Percentiles rank a stretch among this genome's conserved stretches.
These are phyloP conservation scores for Stereocaulon alpinum DNA, from an alignment of 495 filamentous ascomycete species.

Conservation along the genomic window DNA sequence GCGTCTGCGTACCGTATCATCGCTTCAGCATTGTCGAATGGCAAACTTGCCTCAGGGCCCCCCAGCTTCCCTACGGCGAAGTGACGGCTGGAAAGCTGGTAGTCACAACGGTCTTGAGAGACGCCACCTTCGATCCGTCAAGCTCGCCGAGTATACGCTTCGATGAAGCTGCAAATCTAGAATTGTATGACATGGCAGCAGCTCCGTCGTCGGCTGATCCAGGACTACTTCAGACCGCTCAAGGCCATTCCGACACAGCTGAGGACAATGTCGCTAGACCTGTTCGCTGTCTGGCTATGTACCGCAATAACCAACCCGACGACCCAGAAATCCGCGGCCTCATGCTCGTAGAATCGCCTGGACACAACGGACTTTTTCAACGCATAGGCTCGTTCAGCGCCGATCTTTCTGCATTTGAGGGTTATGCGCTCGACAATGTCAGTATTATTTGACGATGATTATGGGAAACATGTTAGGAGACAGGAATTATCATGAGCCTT, in stretches of 20 bases:
- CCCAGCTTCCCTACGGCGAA: slow-evolving; percentile 1
- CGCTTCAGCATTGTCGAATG: slow-evolving; percentile 1
- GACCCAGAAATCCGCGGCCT: background rate
- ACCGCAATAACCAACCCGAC: background rate
- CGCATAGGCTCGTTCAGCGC: slow-evolving; percentile 10
- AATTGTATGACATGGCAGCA: background rate
- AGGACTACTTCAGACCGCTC: background rate
- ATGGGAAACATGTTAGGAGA: no score
- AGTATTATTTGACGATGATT: background rate
- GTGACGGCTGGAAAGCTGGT: slow-evolving; percentile 3
- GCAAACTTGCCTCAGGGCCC: background rate
- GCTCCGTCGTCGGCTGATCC: slow-evolving; percentile 3
- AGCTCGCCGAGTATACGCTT: slow-evolving; percentile 3
- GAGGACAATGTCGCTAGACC: slow-evolving; percentile 7
- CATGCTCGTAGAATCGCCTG: slow-evolving; percentile 3
- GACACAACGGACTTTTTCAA: background rate
- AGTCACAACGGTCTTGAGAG: background rate
- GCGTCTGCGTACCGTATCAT: slow-evolving; percentile 1
- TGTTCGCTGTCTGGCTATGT: slow-evolving; percentile 11
- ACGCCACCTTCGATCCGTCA: slow-evolving; percentile 2
- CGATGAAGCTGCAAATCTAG: background rate
- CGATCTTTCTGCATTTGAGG: background rate
- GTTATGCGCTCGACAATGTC: no score
- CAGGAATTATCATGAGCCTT: no score
- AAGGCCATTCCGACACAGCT: background rate